phyloP scores from a whole-genome alignment of 345 rosid species.

The Salix caprea region DNA sequence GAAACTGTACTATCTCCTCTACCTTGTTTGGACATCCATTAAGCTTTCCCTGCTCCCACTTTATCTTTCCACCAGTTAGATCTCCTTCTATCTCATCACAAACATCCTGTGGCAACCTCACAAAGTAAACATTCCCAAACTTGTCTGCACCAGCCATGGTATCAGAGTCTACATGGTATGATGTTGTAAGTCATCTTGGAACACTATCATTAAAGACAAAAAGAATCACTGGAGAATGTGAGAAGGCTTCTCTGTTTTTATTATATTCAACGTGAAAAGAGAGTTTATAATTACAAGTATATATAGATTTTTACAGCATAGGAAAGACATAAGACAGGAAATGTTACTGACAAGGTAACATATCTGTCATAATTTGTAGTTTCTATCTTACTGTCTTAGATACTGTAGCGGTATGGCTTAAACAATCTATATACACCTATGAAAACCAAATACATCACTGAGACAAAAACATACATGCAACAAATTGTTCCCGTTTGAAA shows the following conservation, averaged over 20 bases:
- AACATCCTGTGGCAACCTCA: conserved; percentile 79
- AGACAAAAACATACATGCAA: background rate
- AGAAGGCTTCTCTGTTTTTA: no score
- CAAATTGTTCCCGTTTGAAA: background rate
- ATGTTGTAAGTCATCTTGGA: conserved; percentile 96
- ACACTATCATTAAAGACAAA: conserved; percentile 84
- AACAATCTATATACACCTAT: no score
- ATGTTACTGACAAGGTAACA: no score
- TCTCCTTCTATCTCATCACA: conserved; percentile 98
- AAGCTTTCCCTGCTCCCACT: conserved; percentile 97
- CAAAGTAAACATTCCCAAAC: conserved; percentile 90
- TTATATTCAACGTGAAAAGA: no score
- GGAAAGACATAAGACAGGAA: no score
- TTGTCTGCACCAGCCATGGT: conserved; percentile 98
- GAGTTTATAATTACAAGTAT: background rate
- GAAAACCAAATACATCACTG: background rate
- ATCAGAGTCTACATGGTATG: conserved; percentile 87
- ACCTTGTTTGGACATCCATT: conserved; percentile 98
- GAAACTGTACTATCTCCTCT: conserved; percentile 96
- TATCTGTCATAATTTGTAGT: no score
- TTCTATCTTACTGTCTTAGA: no score
- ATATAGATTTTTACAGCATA: no score
- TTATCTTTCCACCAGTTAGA: conserved; percentile 87
- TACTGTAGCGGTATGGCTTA: no score
- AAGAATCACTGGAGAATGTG: conserved; percentile 49